phyloP scores from a whole-genome alignment of 192 early-diverging fungal species.

The Hyaloraphidium curvatum region DNA sequence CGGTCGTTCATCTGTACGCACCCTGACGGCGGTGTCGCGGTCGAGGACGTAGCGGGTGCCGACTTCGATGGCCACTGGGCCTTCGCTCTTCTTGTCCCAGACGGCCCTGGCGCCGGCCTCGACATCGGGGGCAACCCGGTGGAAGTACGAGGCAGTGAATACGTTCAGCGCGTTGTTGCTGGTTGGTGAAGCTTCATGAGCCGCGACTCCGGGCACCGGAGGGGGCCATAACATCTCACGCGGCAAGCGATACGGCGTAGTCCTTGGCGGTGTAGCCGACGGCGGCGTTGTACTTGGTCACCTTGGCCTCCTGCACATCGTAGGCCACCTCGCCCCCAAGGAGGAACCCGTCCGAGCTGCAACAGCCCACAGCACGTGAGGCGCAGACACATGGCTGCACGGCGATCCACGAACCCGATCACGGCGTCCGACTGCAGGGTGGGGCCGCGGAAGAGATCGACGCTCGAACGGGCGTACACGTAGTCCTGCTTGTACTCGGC shows the following conservation, averaged over 20 bases:
- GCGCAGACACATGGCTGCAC: background rate
- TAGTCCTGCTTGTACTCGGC: constrained; percentile 92
- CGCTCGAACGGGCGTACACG: constrained; percentile 63
- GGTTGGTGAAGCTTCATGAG: background rate
- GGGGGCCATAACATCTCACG: constrained; percentile 21
- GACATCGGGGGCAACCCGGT: constrained; percentile 74
- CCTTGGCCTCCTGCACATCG: constrained; percentile 71
- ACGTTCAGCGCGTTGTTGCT: constrained; percentile 69
- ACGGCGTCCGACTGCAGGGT: constrained; percentile 74
- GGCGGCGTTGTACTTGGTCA: constrained; percentile 75
- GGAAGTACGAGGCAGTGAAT: constrained; percentile 91
- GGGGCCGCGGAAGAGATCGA: constrained; percentile 93
- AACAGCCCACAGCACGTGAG: background rate
- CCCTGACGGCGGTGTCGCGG: constrained; percentile 1
- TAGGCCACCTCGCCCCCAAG: constrained; percentile 87
- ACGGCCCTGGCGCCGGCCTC: constrained; percentile 90
- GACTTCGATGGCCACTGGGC: constrained; percentile 12
- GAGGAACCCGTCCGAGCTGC: constrained; percentile 62
- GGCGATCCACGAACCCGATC: constrained; percentile 32
- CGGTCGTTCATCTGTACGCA: background rate
- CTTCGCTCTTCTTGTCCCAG: constrained; percentile 64
- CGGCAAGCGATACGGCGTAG: constrained; percentile 76
- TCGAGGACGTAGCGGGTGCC: constrained; percentile 2
- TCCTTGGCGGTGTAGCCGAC: constrained; percentile 70
- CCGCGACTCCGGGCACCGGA: background rate